Base-by-base conservation (phyloP, 176 grass and related monocot genomes). In the Phragmites australis region DNA sequence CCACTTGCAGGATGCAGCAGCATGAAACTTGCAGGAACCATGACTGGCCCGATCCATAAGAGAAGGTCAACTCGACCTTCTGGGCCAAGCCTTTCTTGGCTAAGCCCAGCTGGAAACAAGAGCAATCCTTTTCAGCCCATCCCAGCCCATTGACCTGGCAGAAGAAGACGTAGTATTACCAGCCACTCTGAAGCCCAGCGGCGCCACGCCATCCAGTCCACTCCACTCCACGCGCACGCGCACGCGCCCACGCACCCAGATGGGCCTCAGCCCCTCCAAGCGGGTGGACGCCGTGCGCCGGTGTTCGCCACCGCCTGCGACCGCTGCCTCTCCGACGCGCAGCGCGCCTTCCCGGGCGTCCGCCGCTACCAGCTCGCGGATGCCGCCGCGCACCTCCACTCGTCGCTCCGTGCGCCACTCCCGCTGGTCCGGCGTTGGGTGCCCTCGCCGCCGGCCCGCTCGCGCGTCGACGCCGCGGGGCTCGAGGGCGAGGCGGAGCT, bases 241-340 rank as follows among this genome's bases (percentile, higher is more conserved):
- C 51, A 51, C 19, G 6, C 18, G 6, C 42, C 12, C 39, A 52
- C 9, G 29, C 6, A 64, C 6, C 48, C 2, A 82, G 45, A 92
- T 92, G 94, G 91, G 92, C 49, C 82, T 92, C 1, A 89, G 78
- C 76, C 79, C 85, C 21, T 97, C 94, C 16, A 94, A 97, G 80
- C 84, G 87, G 37, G 94, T 91, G 65, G 86, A 88, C 61, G 26
- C 55, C 14, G 76, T 10, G 73, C 84, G 53, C 83, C 91, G 74
- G 77, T 64, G 37, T 93, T 97, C 83, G 66, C 72, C 80, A 73
- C 73, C 69, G 80, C 71, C 71, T 99, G 89, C 71, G 80, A 83
- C 60, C 70, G 69, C 57, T 93, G 88, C 61, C 74, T 84, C 45
- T 66, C 76, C 37, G 84, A 84, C 61, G 87, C 81, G 21, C 84